Conservation (phyloP, 108 stramenopile genomes). For the Thalassiosira profunda region DNA sequence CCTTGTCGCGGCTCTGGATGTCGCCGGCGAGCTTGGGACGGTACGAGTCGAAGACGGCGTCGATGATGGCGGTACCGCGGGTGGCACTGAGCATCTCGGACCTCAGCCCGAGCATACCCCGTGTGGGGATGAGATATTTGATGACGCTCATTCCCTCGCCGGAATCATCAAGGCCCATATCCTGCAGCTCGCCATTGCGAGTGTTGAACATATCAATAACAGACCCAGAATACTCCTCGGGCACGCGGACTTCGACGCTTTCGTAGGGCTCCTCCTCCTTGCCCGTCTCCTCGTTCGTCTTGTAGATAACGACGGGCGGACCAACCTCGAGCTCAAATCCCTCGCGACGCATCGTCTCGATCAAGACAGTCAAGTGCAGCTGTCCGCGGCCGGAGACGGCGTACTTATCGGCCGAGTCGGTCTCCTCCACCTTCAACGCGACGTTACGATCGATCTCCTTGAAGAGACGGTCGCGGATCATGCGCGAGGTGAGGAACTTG, state of each 20-base stretch:
- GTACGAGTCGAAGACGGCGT: conserved; percentile 96
- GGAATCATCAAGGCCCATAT: conserved; percentile 92
- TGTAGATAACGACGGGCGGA: conserved; percentile 97
- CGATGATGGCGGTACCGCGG: conserved; percentile 96
- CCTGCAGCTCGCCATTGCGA: conserved; percentile 95
- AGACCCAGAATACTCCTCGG: conserved; percentile 93
- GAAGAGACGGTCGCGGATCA: conserved; percentile 98
- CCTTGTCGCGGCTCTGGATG: conserved; percentile 94
- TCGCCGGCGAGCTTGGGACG: conserved; percentile 83
- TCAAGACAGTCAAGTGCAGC: conserved; percentile 98
- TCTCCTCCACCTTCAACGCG: conserved; percentile 88
- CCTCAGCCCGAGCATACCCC: conserved; percentile 97
- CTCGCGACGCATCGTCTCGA: conserved; percentile 99
- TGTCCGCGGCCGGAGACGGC: conserved; percentile 98
- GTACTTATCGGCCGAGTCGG: conserved; percentile 94
- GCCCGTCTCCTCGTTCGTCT: conserved; percentile 91
- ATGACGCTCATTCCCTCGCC: conserved; percentile 84
- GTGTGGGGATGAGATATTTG: conserved; percentile 97
- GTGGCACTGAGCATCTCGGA: conserved; percentile 93
- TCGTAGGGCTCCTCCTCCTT: conserved; percentile 96
- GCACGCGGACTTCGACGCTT: conserved; percentile 93
- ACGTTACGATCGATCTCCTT: conserved; percentile 98
- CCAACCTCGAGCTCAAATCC: conserved; percentile 99
- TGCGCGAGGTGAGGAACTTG: conserved; percentile 94
- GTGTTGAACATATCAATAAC: conserved; percentile 95